phyloP scores from a whole-genome alignment of 2,329 filamentous ascomycete genomes.

The Trichothecium sympodiale region DNA sequence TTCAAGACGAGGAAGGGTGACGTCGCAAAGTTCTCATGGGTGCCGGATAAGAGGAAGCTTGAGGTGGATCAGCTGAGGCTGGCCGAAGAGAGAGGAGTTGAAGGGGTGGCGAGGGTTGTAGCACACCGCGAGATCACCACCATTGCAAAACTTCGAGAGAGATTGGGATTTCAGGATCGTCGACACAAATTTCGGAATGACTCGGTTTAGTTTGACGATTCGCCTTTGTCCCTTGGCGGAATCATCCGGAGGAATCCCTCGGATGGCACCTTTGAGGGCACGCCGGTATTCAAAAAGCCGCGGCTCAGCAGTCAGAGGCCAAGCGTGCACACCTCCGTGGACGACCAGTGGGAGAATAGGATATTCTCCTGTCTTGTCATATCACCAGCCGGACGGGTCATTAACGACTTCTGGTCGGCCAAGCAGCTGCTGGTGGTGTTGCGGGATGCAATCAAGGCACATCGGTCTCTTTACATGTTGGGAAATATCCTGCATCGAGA shows the following conservation, averaged over 20 bases:
- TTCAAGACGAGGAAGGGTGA: constrained; percentile 4
- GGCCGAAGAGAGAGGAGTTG: constrained; percentile 7
- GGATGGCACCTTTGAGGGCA: too few relatives aligned
- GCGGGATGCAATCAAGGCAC: constrained; percentile 22
- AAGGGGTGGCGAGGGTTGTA: too few relatives aligned
- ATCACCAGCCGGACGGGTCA: constrained; percentile 7
- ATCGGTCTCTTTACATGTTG: constrained; percentile 19
- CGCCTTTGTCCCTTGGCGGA: too few relatives aligned
- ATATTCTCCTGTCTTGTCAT: too few relatives aligned
- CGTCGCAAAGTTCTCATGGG: constrained; percentile 10
- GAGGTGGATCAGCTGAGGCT: constrained; percentile 10
- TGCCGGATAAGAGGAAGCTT: constrained; percentile 1
- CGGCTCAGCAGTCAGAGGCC: too few relatives aligned
- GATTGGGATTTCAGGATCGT: constrained; percentile 3
- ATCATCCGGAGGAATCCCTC: too few relatives aligned
- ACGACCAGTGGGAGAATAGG: too few relatives aligned
- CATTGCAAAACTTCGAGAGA: constrained; percentile 7
- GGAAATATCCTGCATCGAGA: constrained; percentile 23
- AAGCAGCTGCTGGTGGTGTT: constrained; percentile 20
- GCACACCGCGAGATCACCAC: constrained; percentile 7
- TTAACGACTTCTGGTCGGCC: constrained; percentile 13
- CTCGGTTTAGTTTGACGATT: constrained; percentile 2
- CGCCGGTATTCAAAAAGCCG: too few relatives aligned
- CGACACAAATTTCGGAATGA: constrained; percentile 6
- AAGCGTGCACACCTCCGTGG: too few relatives aligned